Conservation (phyloP, 257 asterid genomes). For the Solanum chilense region DNA sequence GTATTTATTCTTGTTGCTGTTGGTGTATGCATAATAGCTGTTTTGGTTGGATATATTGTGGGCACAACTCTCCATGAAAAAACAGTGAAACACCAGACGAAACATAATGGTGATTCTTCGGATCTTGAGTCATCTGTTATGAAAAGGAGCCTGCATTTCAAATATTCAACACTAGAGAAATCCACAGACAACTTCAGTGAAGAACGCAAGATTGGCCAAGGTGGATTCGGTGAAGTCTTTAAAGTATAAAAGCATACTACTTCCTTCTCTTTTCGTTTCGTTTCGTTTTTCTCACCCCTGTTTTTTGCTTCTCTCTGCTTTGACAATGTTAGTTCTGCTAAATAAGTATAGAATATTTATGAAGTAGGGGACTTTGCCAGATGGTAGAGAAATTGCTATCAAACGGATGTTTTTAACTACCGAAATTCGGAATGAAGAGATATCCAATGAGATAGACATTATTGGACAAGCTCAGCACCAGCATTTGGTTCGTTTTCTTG, state of each 20-base stretch:
- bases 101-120: neutral
- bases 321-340: neutral
- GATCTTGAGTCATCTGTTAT: slow-evolving; percentile 1
- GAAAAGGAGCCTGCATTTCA: slow-evolving; percentile 5
- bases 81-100: neutral
- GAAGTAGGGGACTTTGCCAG: slow-evolving; percentile 7
- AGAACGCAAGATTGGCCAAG: slow-evolving; percentile 6
- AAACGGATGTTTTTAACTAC: neutral
- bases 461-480: slow-evolving; percentile 3
- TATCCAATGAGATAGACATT: slow-evolving; percentile 2
- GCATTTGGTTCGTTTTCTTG: slow-evolving; percentile 4
- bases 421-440: slow-evolving; percentile 1
- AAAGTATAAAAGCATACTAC: neutral
- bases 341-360: neutral
- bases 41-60: slow-evolving; percentile 6
- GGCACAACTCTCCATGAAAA: neutral
- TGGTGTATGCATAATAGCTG: slow-evolving; percentile 6
- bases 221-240: slow-evolving; percentile 9
- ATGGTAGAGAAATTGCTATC: slow-evolving; percentile 5
- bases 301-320: neutral
- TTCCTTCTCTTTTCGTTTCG: neutral
- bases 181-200: slow-evolving; percentile 1
- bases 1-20: neutral
- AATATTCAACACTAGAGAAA: slow-evolving; percentile 4
- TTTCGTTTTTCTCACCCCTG: neutral